phyloP scores from a whole-genome alignment of 1,139 yeast species.

The Geotrichum klebahnii region DNA sequence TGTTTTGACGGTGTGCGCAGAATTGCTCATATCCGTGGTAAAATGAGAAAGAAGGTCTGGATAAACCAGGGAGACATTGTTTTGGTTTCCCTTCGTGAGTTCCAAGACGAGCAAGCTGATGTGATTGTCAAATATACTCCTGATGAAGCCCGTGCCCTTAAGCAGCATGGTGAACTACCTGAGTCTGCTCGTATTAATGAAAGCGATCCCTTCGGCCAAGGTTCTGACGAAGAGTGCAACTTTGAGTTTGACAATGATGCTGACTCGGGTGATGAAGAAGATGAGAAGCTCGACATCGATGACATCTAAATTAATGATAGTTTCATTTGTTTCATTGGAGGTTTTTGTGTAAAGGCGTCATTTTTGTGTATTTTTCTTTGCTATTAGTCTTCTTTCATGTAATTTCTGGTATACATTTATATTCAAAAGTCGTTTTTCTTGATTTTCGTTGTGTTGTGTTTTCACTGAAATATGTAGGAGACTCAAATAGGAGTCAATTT shows the following conservation, averaged over 20 bases:
- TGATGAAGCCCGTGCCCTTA: slow-evolving; percentile 96
- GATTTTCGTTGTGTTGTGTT: no score
- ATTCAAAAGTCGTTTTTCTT: no score
- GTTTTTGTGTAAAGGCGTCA: no score
- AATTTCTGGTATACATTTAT: no score
- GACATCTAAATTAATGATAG: slow-evolving; percentile 72
- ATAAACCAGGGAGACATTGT: slow-evolving; percentile 98
- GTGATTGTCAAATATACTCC: slow-evolving; percentile 95
- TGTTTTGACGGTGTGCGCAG: slow-evolving; percentile 93
- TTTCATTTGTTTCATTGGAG: no score
- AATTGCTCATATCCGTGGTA: slow-evolving; percentile 97
- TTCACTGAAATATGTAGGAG: no score
- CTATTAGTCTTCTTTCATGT: no score
- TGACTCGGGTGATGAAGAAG: slow-evolving; percentile 68
- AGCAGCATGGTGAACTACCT: slow-evolving; percentile 94
- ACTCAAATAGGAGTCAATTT: no score
- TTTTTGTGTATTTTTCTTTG: no score
- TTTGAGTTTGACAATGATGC: slow-evolving; percentile 97
- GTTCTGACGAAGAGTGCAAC: slow-evolving; percentile 95
- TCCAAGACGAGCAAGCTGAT: slow-evolving; percentile 97
- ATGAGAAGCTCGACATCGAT: slow-evolving; percentile 78
- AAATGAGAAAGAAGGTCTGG: slow-evolving; percentile 99
- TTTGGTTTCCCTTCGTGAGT: slow-evolving; percentile 91
- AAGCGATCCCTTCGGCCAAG: slow-evolving; percentile 95
- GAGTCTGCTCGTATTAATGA: slow-evolving; percentile 94